A percentile compares a stretch with the other conserved stretches of the same genome.
Evolutionary conservation across 768 basidiomycete species (phyloP).

Genomic region (Termitomyces eurrhizus): DNA sequence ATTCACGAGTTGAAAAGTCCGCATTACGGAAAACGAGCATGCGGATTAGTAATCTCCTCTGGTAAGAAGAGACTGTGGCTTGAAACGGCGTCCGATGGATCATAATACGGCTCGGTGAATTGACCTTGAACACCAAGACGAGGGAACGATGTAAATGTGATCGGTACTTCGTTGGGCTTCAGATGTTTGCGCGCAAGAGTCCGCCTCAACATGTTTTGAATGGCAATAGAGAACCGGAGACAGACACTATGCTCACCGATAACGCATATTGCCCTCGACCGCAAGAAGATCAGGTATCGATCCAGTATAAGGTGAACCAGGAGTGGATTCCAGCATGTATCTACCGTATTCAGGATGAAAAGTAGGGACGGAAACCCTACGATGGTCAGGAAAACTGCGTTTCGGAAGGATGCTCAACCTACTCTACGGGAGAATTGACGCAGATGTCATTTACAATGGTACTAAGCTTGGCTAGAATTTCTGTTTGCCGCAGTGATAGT

Average conservation of each 20-base stretch:
- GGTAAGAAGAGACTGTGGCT: conserved; percentile 94
- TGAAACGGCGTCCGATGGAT: conserved; percentile 71
- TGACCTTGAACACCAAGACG: conserved; percentile 83
- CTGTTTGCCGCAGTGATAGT: conserved; percentile 91
- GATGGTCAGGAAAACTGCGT: neutral
- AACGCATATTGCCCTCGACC: conserved; percentile 94
- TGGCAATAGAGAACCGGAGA: neutral
- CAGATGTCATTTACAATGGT: conserved; percentile 64
- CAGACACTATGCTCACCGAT: conserved; percentile 50
- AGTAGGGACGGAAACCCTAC: conserved; percentile 72
- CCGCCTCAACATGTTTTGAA: conserved; percentile 47
- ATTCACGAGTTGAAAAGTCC: conserved; percentile 10
- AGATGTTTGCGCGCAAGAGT: conserved; percentile 80
- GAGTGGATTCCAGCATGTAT: conserved; percentile 98
- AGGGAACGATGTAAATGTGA: conserved; percentile 96
- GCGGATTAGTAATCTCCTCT: conserved; percentile 94
- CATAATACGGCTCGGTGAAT: conserved; percentile 89
- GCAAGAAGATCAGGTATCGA: conserved; percentile 80
- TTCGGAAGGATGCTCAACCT: conserved; percentile 21
- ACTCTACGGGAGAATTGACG: conserved; percentile 58
- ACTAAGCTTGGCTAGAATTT: conserved; percentile 81
- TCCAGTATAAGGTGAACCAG: conserved; percentile 92
- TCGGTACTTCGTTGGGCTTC: conserved; percentile 79
- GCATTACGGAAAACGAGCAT: conserved; percentile 90
- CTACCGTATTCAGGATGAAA: conserved; percentile 99